A percentile compares a stretch with the other conserved stretches of the same genome.
Conservation (phyloP, 108 stramenopile species). For the Tribonema minus region DNA sequence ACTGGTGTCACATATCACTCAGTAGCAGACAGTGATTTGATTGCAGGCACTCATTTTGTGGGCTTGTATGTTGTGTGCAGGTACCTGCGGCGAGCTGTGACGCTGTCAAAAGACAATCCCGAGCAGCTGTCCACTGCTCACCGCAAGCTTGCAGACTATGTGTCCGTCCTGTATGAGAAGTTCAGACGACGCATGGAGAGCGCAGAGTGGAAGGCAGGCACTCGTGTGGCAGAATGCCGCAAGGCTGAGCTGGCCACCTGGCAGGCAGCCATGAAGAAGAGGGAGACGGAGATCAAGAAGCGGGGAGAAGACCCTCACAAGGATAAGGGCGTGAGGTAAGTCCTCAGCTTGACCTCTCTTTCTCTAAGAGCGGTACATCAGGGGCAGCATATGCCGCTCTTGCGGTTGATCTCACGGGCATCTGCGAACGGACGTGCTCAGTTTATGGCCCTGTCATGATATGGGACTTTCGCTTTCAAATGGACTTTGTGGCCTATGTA, state of each 20-base stretch:
- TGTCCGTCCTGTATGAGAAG: constrained; percentile 14
- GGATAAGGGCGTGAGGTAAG: background rate
- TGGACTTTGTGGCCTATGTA: too few species aligned
- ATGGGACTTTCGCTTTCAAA: too few species aligned
- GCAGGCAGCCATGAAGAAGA: background rate
- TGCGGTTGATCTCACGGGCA: background rate
- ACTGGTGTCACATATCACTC: too few species aligned
- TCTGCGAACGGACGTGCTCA: background rate
- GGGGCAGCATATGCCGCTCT: background rate
- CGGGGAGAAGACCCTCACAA: background rate
- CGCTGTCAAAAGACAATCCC: background rate
- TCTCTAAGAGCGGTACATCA: background rate
- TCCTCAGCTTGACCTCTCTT: background rate
- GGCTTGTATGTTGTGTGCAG: background rate
- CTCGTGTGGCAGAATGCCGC: constrained; percentile 6
- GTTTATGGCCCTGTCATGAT: too few species aligned
- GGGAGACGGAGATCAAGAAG: background rate
- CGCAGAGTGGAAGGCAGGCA: constrained; percentile 13
- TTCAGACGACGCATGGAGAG: constrained; percentile 22
- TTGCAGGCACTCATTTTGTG: background rate
- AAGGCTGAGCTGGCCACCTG: constrained; percentile 17
- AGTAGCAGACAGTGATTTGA: too few species aligned
- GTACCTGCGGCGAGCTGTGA: background rate
- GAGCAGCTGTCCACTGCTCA: constrained; percentile 20
- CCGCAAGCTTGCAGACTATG: constrained; percentile 23